Percentiles rank a stretch among this genome's conserved stretches.
phyloP scores from a whole-genome alignment of 2,329 filamentous ascomycete species.

The Exophiala sp. region DNA sequence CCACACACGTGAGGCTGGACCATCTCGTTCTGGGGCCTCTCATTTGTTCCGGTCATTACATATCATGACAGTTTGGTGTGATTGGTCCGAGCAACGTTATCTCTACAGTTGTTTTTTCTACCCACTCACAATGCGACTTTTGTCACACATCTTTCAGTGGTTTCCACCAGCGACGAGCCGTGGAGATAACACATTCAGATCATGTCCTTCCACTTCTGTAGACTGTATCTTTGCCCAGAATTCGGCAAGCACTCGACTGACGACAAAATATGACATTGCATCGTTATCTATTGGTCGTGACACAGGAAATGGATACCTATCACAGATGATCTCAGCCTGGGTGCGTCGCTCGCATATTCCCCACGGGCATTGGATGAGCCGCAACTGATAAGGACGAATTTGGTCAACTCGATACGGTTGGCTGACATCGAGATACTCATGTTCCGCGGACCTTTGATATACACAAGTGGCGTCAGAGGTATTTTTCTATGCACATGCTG shows the following conservation, averaged over 20 bases:
- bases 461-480: conserved; percentile 9
- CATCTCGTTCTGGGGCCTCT: no score
- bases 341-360: background rate
- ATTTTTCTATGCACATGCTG: background rate
- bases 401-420: conserved; percentile 4
- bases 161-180: conserved; percentile 4
- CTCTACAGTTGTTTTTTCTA: background rate
- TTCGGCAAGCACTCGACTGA: conserved; percentile 1
- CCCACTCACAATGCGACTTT: background rate
- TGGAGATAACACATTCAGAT: conserved; percentile 16
- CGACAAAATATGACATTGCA: conserved; percentile 16
- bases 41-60: background rate
- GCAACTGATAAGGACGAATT: conserved; percentile 10
- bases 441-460: conserved; percentile 15
- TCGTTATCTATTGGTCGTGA: conserved; percentile 12
- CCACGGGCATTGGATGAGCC: conserved; percentile 4
- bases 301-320: background rate
- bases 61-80: background rate
- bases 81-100: background rate
- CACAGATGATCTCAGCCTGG: background rate
- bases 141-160: background rate
- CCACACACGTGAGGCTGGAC: no score
- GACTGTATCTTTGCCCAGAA: background rate
- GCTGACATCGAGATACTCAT: background rate
- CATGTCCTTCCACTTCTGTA: background rate